phyloP scores from a whole-genome alignment of 192 early-diverging fungal species.

The Helicostylum pulchrum region DNA sequence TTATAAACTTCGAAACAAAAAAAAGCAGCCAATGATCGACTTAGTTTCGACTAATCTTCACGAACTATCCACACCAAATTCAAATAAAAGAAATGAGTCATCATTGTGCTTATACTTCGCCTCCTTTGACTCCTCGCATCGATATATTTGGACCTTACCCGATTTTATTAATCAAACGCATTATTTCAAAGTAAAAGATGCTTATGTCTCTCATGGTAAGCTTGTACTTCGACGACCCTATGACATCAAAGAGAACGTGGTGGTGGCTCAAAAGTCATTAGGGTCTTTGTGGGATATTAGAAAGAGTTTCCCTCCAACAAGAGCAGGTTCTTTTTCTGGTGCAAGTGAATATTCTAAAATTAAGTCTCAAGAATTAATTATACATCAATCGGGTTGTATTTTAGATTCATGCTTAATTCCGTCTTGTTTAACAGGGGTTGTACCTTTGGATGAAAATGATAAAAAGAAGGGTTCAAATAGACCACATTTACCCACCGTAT shows the following conservation, averaged over 20 bases:
- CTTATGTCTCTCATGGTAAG: conserved; percentile 36
- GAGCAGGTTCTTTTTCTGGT: conserved; percentile 28
- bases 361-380: conserved; percentile 1
- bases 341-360: conserved; percentile 16
- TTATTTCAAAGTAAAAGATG: conserved; percentile 34
- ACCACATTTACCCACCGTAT: conserved; percentile 14
- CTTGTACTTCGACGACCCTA: conserved; percentile 19
- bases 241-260: not conserved
- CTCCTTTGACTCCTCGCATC: conserved; percentile 11
- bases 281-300: conserved; percentile 33
- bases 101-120: conserved; percentile 16
- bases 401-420: conserved; percentile 12
- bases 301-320: conserved; percentile 21
- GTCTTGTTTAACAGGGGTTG: not conserved
- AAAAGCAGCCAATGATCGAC: conserved; percentile 14
- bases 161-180: conserved; percentile 10
- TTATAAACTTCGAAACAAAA: conserved; percentile 16
- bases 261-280: not conserved
- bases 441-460: not conserved
- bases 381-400: conserved; percentile 4
- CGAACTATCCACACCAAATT: conserved; percentile 16
- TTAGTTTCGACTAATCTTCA: conserved; percentile 35
- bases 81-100: conserved; percentile 27
- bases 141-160: conserved; percentile 24
- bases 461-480: not conserved